Base-by-base conservation (phyloP, 805 yeast species). In the Pichia scutulata region DNA sequence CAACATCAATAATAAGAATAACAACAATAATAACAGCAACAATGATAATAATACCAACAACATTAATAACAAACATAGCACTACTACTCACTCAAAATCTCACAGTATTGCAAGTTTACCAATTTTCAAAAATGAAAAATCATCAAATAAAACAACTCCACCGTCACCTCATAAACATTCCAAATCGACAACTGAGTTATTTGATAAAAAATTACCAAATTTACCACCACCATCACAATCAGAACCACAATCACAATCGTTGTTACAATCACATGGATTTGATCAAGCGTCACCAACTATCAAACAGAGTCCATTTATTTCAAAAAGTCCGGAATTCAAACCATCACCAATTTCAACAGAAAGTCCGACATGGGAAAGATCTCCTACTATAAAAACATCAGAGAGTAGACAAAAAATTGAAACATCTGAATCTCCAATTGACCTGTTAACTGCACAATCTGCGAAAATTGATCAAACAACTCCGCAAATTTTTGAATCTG, bases 251-350 rank as follows among this genome's bases (percentile, higher is more conserved):
- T 7, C 26, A 14, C 24, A 53, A 18, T 44, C 54, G 13, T 37
- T 61, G 2, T 48, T 63, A 19, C 55, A 56, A 18, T 53, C 60
- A 1, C 60, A 60, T 39, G 66, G 66, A 1, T 59, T 63, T 45
- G 48, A 52, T 23, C 23, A 41, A 18, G 24, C 43, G 4, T 25
- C 57, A 10, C 52, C 53, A 18, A 41, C 41, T 9, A 14, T 54
- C 2, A 24, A n/a, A 8, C 52, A 55, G 39, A 47, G 47, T 26
- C 54, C 52, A 21, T 42, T 48, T 14, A 39, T 53, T 9, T 43
- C 55, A 14, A 26, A 16, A 8, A 40, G 44, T 22, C 55, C 51
- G 14, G 37, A 44, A 21, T 25, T 40, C 5, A 25, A 28, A 13
- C 8, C 28, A 18, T 10, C n/a, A 8, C n/a, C 30, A 9, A 7